phyloP scores from a whole-genome alignment of 805 yeast species.

The Yamadazyma paraphyllophila region DNA sequence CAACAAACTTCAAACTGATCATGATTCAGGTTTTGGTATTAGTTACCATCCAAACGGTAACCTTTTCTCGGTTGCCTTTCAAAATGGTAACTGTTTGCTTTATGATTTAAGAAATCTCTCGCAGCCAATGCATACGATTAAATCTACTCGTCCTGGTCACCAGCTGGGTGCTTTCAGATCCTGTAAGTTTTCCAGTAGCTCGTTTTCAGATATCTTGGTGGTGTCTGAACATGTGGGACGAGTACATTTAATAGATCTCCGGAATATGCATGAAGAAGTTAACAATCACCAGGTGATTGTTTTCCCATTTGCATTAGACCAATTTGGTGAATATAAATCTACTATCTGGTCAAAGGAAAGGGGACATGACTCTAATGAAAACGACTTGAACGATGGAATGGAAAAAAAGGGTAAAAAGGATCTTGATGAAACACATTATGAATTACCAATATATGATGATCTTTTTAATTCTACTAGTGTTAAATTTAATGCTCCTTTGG shows the following conservation, averaged over 20 bases:
- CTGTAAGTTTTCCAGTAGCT: slow-evolving; percentile 46
- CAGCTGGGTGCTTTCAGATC: slow-evolving; percentile 68
- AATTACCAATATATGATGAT: slow-evolving; percentile 14
- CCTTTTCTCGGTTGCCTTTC: slow-evolving; percentile 77
- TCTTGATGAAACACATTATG: background rate
- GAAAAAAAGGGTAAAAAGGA: background rate
- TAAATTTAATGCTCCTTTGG: slow-evolving; percentile 34
- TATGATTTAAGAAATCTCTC: slow-evolving; percentile 70
- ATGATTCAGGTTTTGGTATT: slow-evolving; percentile 82
- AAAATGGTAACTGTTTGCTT: slow-evolving; percentile 75
- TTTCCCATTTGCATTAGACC: slow-evolving; percentile 53
- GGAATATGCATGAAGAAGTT: slow-evolving; percentile 46
- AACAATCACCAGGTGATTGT: slow-evolving; percentile 71
- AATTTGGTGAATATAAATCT: slow-evolving; percentile 28
- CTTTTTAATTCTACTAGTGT: slow-evolving; percentile 2
- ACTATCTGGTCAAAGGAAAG: background rate
- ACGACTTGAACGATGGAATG: slow-evolving; percentile 5
- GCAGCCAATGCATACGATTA: slow-evolving; percentile 51
- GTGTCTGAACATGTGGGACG: slow-evolving; percentile 84
- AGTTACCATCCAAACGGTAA: slow-evolving; percentile 74
- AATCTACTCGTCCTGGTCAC: slow-evolving; percentile 57
- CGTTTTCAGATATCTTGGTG: slow-evolving; percentile 72
- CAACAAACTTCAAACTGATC: slow-evolving; percentile 48
- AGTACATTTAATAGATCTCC: slow-evolving; percentile 78
- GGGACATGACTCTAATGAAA: background rate